Base-by-base conservation (phyloP, 352 stramenopile genomes). In the Phytophthora kernoviae region DNA sequence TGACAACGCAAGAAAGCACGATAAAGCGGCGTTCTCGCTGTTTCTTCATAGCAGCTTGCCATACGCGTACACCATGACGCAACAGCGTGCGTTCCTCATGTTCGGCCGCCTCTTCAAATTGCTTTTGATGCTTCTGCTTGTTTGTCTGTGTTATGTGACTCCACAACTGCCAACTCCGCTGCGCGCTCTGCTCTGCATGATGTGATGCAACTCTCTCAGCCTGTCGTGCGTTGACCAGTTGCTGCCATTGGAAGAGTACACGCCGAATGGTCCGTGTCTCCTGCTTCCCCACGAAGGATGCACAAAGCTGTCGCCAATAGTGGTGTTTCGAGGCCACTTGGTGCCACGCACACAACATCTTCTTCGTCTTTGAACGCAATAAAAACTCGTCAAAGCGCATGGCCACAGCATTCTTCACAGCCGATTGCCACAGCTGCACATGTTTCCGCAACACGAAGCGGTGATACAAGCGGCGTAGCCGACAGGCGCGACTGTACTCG, bases 1-100 rank as follows among this genome's bases (percentile, higher is more conserved):
- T 90, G 22, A 84, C 56, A 12, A 86, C 62, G 17, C 76, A 85
- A 0, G 69, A 66, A 1, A 90, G 69, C n/a, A 88, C 21, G 1
- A 79, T 65, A 34, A 75, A 84, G 10, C 60, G 69, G 11, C 72
- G 63, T 59, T 86, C 68, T 2, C 69, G 65, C 8, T 75, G 58
- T 7, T 54, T 53, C 3, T 70, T 62, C 0, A 69, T 32, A 1
- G n/a, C 39, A 1, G 6, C 9, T 56, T 56, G 59, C 75, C 75
- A 84, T 1, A 26, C 12, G 0, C 1, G 12, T 12, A 76, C 30
- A 10, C 34, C 47, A 20, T 46, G 43, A 4, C 56, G 57, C 5
- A 51, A 17, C 15, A 73, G 12, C 0, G 32, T 47, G 7, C 9
- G 4, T 1, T 40, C 24, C 5, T 49, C 46, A 26, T 71, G 47